A percentile compares a stretch with the other conserved stretches of the same genome.
These are phyloP conservation scores for Flaveria sonorensis DNA, from an alignment of 129 eudicot genomes.

Conservation along the genomic window DNA sequence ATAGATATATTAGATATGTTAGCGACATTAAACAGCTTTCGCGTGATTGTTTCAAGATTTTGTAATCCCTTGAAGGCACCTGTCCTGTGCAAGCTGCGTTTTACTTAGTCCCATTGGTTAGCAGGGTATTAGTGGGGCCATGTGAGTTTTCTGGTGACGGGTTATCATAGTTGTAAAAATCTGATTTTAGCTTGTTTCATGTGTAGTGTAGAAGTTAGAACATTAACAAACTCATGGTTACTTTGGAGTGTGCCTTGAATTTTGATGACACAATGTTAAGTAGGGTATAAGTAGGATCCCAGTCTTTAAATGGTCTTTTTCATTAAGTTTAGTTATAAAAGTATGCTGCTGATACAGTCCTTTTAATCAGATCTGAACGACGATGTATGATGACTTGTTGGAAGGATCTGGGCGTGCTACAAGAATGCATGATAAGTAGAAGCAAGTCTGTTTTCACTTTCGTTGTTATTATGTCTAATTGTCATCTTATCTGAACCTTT, in stretches of 20 bases:
- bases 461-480: conserved; percentile 10
- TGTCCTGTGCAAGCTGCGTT: neutral
- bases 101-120: too few species aligned
- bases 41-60: neutral
- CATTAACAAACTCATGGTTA: neutral
- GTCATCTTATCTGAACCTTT: conserved; percentile 6
- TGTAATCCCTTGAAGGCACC: too few species aligned
- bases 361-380: conserved; percentile 85
- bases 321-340: conserved; percentile 28
- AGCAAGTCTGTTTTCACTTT: conserved; percentile 37
- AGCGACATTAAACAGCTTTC: neutral
- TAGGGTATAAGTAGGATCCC: neutral
- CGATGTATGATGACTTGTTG: conserved; percentile 74
- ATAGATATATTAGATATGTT: neutral
- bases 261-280: conserved; percentile 1
- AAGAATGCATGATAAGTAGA: conserved; percentile 49
- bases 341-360: conserved; percentile 59
- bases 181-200: neutral
- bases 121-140: too few species aligned
- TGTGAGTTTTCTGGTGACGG: too few species aligned
- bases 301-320: conserved; percentile 24
- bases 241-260: neutral
- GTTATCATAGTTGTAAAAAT: neutral
- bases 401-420: conserved; percentile 57
- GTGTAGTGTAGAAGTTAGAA: neutral